Evolutionary conservation across 1,139 yeast genomes (phyloP), one percentile per base, ranked within the genome.

Genomic region (Pneumocystis oryctolagi): DNA sequence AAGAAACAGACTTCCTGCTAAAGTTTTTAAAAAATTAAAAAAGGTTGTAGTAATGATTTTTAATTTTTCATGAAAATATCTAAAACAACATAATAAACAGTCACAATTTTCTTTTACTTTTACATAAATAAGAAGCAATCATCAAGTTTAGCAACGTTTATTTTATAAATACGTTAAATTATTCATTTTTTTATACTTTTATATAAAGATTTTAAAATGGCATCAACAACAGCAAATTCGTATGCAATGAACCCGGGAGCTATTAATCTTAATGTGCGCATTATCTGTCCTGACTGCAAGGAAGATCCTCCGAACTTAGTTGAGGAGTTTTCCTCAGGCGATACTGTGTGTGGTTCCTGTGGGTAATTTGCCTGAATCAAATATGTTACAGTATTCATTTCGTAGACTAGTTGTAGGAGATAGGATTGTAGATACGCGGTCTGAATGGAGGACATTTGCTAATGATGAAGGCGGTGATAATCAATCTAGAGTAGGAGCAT

Each of bases 401-500:
- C 37, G 20, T 60, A 68, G 30, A 35, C 78, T 92, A 66, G 98
- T 92, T 1, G 80, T 92, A 37, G 89, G 96, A 69, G 96, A 89
- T 73, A 79, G 95, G 68, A 86, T 92, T 63, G 96, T 92, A 40
- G 98, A 92, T 72, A 90, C 96, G 5, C 80, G 98, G 69, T 88
- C 96, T 1, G 98, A 92, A 78, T 92, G 98, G 98, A 87, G 98
- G 78, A 92, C 98, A 1, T 92, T 92, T 75, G 72, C 78, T 60
- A 92, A 92, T 73, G 98, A 92, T 73, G 98, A 92, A 73, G 94
- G 92, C 69, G 96, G 95, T 70, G 97, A 89, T 72, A 98, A 92
- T 73, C 98, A 98, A 3, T 85, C 95, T 70, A 97, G 98, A 87
- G 98, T 92, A 67, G 98, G 98, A 74, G 97, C 90, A 72, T 97